A percentile compares a stretch with the other conserved stretches of the same genome.
phyloP scores from a whole-genome alignment of 148 eudicot species.

The Arbutus unedo region DNA sequence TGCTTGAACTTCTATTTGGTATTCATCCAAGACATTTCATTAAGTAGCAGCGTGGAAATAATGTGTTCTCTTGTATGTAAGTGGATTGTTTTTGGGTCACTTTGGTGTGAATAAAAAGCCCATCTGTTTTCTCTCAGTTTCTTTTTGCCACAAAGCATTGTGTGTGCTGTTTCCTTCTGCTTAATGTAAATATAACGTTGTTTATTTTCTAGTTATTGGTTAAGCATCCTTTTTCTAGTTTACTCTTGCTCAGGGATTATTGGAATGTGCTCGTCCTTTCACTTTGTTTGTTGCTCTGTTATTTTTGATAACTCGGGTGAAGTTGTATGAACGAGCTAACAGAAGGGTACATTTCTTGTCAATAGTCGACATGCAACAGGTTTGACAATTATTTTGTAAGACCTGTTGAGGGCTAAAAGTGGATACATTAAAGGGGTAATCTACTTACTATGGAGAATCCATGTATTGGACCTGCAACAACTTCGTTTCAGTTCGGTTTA shows the following conservation, averaged over 20 bases:
- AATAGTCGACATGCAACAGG: neutral
- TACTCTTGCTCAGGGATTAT: neutral
- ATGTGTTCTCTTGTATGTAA: constrained; percentile 30
- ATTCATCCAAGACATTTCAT: constrained; percentile 17
- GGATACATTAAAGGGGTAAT: neutral
- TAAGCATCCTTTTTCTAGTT: neutral
- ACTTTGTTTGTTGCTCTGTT: neutral
- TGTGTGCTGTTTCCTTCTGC: neutral
- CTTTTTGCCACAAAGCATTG: neutral
- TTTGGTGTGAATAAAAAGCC: constrained; percentile 30
- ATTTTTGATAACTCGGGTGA: neutral
- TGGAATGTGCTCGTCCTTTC: neutral
- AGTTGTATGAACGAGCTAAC: neutral
- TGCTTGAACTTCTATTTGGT: constrained; percentile 15
- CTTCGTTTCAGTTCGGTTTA: neutral
- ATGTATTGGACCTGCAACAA: neutral
- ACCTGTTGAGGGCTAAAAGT: neutral
- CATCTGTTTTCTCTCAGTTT: constrained; percentile 15
- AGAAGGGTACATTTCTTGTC: neutral
- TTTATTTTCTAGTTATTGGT: neutral
- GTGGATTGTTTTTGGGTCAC: constrained; percentile 28
- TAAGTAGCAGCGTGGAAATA: constrained; percentile 27
- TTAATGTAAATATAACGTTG: neutral
- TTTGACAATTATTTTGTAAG: neutral
- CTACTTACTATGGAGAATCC: neutral